Evolutionary conservation across 2,329 filamentous ascomycete species (phyloP).

Genomic region (Phaeosphaeriaceae sp.): DNA sequence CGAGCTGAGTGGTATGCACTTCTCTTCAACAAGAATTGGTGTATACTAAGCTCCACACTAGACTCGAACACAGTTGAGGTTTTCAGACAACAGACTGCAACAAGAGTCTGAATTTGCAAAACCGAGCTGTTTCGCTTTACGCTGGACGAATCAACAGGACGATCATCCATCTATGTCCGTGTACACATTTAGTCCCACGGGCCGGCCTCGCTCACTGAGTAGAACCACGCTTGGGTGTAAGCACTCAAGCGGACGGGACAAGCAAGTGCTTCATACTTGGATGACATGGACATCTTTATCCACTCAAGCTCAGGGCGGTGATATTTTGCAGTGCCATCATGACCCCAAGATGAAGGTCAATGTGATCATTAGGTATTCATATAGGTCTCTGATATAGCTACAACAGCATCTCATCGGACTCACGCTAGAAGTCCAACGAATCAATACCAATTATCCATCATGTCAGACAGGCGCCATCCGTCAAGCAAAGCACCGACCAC

Average conservation of each 20-base stretch:
- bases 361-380: no score
- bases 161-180: no score
- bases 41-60: background rate
- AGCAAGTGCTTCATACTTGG: no score
- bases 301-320: background rate
- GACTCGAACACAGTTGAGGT: background rate
- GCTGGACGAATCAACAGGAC: background rate
- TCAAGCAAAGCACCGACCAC: conserved; percentile 15
- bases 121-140: background rate
- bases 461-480: conserved; percentile 11
- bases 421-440: background rate
- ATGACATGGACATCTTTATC: no score
- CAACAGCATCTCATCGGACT: background rate
- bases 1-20: conserved; percentile 14
- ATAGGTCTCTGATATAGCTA: no score
- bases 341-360: background rate
- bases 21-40: background rate
- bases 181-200: no score
- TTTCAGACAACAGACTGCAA: background rate
- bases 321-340: background rate
- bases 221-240: no score
- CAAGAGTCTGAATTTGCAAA: background rate
- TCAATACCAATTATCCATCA: conserved; percentile 1
- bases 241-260: no score
- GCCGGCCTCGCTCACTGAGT: no score